Base-by-base conservation (phyloP, 2,329 filamentous ascomycete species). In the Hypoxylon sp. region DNA sequence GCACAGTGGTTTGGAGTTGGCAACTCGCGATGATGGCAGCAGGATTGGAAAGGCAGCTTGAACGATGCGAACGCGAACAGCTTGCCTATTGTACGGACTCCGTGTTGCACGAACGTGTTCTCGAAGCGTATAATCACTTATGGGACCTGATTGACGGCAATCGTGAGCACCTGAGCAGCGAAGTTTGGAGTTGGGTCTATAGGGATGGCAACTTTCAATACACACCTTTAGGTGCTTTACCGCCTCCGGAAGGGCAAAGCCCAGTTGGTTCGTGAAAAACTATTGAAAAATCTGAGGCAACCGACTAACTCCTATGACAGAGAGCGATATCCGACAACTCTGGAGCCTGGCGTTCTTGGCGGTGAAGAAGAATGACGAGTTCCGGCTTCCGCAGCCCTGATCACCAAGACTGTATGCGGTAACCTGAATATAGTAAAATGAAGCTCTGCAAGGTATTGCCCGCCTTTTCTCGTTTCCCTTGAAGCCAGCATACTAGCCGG, bases 1-100 rank as follows among this genome's bases (percentile, higher is more conserved):
- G 88, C 0, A 89, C 88, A 0, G 88, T 92, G 0, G 81, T 91
- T 1, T 91, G 88, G 89, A 84, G 83, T 48, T 91, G 88, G 88
- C 88, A 87, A 60, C 79, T 91, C 3, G 84, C 88, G 0, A 89
- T 91, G 84, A 89, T 91, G 85, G 88, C 86, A 0, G 83, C 83
- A 9, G 89, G 89, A 0, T 76, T 91, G 0, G 84, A 88, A 62
- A 77, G 82, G 1, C 89, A 91, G 71, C 81, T 91, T 4, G 82
- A 74, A 0, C 81, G 88, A 1, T 91, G 88, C 74, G 72, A 76
- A 9, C 68, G 76, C 10, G 58, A 74, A 46, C 46, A 22, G 8
- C 84, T 84, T 19, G 81, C 81, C 0, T 90, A 90, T 70, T 91
- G 88, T 74, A 70, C 63, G 0, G 78, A 88, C 55, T 26, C 68